phyloP scores from a whole-genome alignment of 1,284 basidiomycete species.

The Leccinum subspadiceum region DNA sequence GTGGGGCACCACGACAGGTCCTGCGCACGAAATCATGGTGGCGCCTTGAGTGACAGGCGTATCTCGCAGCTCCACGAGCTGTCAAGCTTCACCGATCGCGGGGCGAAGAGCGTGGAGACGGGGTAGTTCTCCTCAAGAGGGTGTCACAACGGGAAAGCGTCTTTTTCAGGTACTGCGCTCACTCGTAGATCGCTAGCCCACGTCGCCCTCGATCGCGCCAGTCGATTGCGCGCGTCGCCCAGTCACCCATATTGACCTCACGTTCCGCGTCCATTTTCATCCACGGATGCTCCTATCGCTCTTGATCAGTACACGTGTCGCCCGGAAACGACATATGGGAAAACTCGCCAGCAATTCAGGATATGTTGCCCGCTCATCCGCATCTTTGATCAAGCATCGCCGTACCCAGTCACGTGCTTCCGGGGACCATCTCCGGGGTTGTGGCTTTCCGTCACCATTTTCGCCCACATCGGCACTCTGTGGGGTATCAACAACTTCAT shows the following conservation, averaged over 20 bases:
- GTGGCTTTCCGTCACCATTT: constrained; percentile 15
- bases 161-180: constrained; percentile 12
- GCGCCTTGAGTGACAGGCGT: neutral
- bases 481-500: constrained; percentile 10
- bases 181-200: constrained; percentile 23
- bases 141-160: constrained; percentile 14
- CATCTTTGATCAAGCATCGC: constrained; percentile 74
- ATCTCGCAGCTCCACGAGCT: neutral
- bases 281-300: constrained; percentile 64
- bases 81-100: constrained; percentile 23
- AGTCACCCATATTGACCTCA: constrained; percentile 79
- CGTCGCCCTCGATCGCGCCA: constrained; percentile 37
- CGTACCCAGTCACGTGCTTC: constrained; percentile 60
- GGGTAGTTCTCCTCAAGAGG: constrained; percentile 12
- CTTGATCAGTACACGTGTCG: constrained; percentile 12
- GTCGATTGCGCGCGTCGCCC: constrained; percentile 70
- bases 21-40: neutral
- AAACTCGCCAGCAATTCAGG: constrained; percentile 69
- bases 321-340: neutral
- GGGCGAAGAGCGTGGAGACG: constrained; percentile 26
- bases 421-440: constrained; percentile 27
- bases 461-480: constrained; percentile 34
- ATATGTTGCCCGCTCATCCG: constrained; percentile 81
- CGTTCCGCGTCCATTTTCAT: constrained; percentile 53
- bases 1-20: neutral